Evolutionary conservation across 108 stramenopile genomes (phyloP).

Genomic region (Cyclotella cryptica): DNA sequence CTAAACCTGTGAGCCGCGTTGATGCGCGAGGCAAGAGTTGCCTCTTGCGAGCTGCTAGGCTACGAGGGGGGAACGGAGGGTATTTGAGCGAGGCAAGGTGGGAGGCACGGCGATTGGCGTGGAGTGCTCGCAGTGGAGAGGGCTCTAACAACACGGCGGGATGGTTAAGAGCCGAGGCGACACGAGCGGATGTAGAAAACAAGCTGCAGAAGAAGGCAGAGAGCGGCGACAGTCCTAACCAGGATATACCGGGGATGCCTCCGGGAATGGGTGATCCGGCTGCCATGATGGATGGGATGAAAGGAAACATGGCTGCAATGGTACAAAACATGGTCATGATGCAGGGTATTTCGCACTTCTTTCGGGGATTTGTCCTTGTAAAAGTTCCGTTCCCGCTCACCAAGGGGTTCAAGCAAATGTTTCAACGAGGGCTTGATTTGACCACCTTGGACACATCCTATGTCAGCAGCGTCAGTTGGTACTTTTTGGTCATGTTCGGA

Average conservation of each 20-base stretch:
- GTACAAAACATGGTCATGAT: slow-evolving; percentile 99
- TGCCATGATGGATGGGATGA: slow-evolving; percentile 63
- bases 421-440: slow-evolving; percentile 94
- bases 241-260: slow-evolving; percentile 36
- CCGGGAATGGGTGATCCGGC: slow-evolving; percentile 63
- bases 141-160: slow-evolving; percentile 8
- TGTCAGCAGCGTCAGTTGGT: slow-evolving; percentile 93
- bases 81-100: slow-evolving; percentile 50
- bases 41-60: slow-evolving; percentile 9
- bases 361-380: slow-evolving; percentile 91
- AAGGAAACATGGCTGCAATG: slow-evolving; percentile 95
- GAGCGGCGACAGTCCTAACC: background rate
- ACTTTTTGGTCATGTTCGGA: slow-evolving; percentile 98
- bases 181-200: slow-evolving; percentile 40
- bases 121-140: slow-evolving; percentile 34
- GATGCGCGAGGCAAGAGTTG: slow-evolving; percentile 43
- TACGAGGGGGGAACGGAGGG: slow-evolving; percentile 25
- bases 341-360: slow-evolving; percentile 97
- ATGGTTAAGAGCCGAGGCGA: slow-evolving; percentile 44
- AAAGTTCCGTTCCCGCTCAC: slow-evolving; percentile 97
- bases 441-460: slow-evolving; percentile 93
- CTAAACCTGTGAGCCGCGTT: slow-evolving; percentile 10
- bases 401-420: slow-evolving; percentile 96
- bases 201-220: slow-evolving; percentile 16
- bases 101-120: slow-evolving; percentile 77